Evolutionary conservation across 192 early-diverging fungal species (phyloP), one percentile per base, ranked within the genome.

Genomic region (Coemansia sp.): DNA sequence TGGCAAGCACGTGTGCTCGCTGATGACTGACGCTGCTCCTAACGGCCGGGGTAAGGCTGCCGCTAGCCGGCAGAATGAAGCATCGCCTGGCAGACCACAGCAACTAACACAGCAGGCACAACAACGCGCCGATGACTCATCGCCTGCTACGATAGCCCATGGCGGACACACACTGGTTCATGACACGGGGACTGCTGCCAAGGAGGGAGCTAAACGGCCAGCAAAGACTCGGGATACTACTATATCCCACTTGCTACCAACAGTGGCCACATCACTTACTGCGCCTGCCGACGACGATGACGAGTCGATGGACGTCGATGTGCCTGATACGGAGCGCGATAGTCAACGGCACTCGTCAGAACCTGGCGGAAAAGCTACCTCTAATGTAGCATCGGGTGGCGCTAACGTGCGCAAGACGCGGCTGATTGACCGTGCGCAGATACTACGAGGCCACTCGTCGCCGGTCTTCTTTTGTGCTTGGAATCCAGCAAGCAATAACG

Each of bases 401-500:
- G 55, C 55, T 32, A 58, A 34, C 34, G 55, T 34, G 13, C 51
- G 68, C 32, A 74, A 71, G 65, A 20, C 19, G 32, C 64, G 68
- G 13, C 12, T 68, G 31, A 58, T 71, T 3, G 84, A 87, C 6
- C 77, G 88, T 36, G 85, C 81, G 5, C 85, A 85, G 55, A 67
- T 85, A 15, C 71, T 94, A 31, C 78, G 82, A 11, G 92, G 91
- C 0, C 92, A 94, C 75, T 72, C 86, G n/a, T 79, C 78, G 24
- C 87, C 91, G 42, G 92, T 92, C 6, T 92, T 87, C 70, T 83
- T 86, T 27, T 92, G 91, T 67, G 79, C 88, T 20, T 98, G 95
- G 95, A 94, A 91, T 70, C 90, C 92, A 7, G 62, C 69, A 0
- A 65, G 89, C 19, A 65, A 89, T 24, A 73, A 67, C 13, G 62